Base-by-base conservation (phyloP, 768 basidiomycete species). In the Lentinula boryana region DNA sequence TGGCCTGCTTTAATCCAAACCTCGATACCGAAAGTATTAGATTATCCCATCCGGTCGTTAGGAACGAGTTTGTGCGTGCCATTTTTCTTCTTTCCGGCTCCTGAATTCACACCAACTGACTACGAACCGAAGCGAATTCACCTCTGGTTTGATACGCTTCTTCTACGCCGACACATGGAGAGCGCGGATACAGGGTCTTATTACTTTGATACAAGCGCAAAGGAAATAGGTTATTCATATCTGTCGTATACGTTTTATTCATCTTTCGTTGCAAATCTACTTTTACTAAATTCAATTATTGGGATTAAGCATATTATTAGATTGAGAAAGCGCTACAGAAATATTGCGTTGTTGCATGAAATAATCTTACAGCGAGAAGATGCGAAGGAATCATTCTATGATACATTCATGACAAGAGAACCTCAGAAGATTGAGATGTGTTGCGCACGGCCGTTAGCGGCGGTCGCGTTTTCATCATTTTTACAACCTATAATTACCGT, bases 1-100 rank as follows among this genome's bases (percentile, higher is more conserved):
- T 93, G 89, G 82, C 92, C 94, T 59, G 85, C 86, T 36, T 69
- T 88, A 48, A 78, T 95, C 46, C 87, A 93, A 70, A 99, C 97
- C 0, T 75, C 72, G 10, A 97, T 99, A 62, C 97, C 97, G 0
- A 80, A 81, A 49, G 86, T 87, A 1, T 76, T 99, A 33, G 93
- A 95, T 68, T 95, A 95, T 71, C 94, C 93, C 27, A 75, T 95
- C 56, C 84, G 84, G 21, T 93, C 90, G 43, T 68, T 91, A 52
- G 75, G 74, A 40, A 77, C 80, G 67, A 91, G 89, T 75, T 93
- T 91, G 92, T 93, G 67, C 36, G 88, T 74, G 31, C 16, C 61
- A 44, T 16, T 62, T 27, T 40, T 57, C 55, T 40, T 58, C 21
- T 53, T 18, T 10, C 5, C 53, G 6, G 36, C 6, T 13, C 7